Percentiles rank a stretch among this genome's conserved stretches.
Conservation (phyloP, 345 rosid species). For the Raphanus raphanistrum region DNA sequence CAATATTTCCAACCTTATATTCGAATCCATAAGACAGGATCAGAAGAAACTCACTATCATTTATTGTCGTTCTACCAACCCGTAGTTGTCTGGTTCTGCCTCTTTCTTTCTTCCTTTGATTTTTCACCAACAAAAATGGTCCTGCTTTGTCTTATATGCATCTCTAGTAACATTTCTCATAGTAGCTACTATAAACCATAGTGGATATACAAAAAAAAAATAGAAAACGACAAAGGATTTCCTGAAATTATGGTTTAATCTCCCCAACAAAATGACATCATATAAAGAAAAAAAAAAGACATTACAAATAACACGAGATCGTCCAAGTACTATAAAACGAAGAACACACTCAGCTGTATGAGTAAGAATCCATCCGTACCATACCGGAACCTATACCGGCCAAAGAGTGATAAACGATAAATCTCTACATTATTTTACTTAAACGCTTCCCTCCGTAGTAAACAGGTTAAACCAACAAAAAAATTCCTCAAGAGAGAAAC, state of each 20-base stretch:
- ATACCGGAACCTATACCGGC: constrained; percentile 30
- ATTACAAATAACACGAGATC: constrained; percentile 21
- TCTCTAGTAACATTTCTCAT: background rate
- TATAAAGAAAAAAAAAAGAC: background rate
- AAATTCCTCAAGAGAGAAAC: constrained; percentile 21
- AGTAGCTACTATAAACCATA: background rate
- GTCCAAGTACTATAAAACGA: constrained; percentile 8
- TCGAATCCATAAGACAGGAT: background rate
- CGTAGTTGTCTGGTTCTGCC: background rate
- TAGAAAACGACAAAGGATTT: background rate
- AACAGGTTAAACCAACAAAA: constrained; percentile 24
- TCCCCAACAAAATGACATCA: constrained; percentile 20
- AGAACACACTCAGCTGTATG: constrained; percentile 3
- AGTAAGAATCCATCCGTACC: constrained; percentile 27
- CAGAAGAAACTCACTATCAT: background rate
- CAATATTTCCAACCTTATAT: background rate
- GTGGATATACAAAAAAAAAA: background rate
- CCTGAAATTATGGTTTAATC: background rate
- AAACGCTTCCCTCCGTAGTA: constrained; percentile 22
- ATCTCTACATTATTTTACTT: constrained; percentile 29
- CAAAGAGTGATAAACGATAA: constrained; percentile 15
- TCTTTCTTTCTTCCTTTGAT: background rate
- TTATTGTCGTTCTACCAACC: background rate
- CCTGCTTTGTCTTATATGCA: background rate
- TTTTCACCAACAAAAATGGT: background rate